A percentile compares a stretch with the other conserved stretches of the same genome.
Conservation (phyloP, 768 basidiomycete species). For the Nidularia pulvinata region DNA sequence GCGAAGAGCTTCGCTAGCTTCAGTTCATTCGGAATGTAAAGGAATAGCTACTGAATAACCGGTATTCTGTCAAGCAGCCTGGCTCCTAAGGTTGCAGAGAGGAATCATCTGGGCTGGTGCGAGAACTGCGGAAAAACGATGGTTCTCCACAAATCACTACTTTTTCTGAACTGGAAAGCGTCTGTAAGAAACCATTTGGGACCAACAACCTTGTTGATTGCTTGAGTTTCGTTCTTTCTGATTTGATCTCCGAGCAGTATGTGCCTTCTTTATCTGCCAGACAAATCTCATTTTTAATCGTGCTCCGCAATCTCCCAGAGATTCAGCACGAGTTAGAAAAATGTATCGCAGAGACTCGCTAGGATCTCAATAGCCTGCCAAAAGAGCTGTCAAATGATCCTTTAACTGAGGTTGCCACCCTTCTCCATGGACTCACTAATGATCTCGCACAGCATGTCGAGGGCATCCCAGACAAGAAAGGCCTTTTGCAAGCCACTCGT, state of each 20-base stretch:
- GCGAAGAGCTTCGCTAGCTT: conserved; percentile 58
- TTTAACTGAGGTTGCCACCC: conserved; percentile 39
- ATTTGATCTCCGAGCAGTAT: conserved; percentile 62
- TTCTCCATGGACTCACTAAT: conserved; percentile 36
- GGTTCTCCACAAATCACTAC: conserved; percentile 48
- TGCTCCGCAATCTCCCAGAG: conserved; percentile 42
- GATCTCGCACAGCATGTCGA: conserved; percentile 37
- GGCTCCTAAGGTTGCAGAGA: conserved; percentile 41
- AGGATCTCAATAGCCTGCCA: conserved; percentile 25
- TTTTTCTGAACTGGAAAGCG: conserved; percentile 53
- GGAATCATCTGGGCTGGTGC: conserved; percentile 64
- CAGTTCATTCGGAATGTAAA: conserved; percentile 53
- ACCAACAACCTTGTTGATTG: conserved; percentile 56
- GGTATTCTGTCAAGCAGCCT: conserved; percentile 61
- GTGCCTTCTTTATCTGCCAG: conserved; percentile 4
- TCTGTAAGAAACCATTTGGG: conserved; percentile 51
- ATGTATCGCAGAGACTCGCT: conserved; percentile 31
- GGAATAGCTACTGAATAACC: conserved; percentile 50
- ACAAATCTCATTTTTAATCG: not conserved
- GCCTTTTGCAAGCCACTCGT: conserved; percentile 47
- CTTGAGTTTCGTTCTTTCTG: conserved; percentile 60
- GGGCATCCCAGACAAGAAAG: conserved; percentile 42
- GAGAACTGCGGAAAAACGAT: conserved; percentile 51
- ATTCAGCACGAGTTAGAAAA: conserved; percentile 49
- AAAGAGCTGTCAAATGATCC: conserved; percentile 47